Base-by-base conservation (phyloP, 2,329 filamentous ascomycete genomes). In the Diaporthe eres region DNA sequence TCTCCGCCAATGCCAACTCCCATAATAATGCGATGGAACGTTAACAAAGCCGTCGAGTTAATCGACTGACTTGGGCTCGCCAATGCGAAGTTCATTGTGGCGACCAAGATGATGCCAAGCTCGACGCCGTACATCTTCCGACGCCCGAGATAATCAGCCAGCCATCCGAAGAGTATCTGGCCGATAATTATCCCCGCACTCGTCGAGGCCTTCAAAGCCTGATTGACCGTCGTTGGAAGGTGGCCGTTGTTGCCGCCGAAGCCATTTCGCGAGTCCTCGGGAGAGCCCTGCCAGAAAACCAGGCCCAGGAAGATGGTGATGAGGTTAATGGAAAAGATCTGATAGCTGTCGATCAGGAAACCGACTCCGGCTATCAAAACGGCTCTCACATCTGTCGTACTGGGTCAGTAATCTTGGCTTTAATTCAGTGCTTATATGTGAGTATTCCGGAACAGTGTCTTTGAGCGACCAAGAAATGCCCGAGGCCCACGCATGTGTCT, bases 91-190 rank as follows among this genome's bases (percentile, higher is more conserved):
- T 91, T 91, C 58, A 95, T 84, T 1, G 94, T 95, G 19, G 91
- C 90, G 74, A 93, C 86, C 76, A 95, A 92, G 80, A 95, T 94
- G 77, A 96, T 88, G 75, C 91, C 91, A 68, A 95, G 84, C 82
- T 95, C 94, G 39, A 95, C 87, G 67, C 94, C 94, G 81, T 97
- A 97, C 93, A 97, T 96, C 79, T 90, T 91, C 82, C 95, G 92
- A 57, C 94, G 91, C 61, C 95, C 95, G 74, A 95, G 89, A 4
- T 90, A 87, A 84, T 97, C 95, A 68, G 94, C 94, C 51, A 96
- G 85, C 87, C 90, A 94, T 76, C 94, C 94, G 81, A 97, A 97
- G 22, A 92, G 85, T 53, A 96, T 83, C 85, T 96, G 94, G 37
- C 94, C 94, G 67, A 97, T 85, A 37, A 97, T 90, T 39, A 95